phyloP scores from a whole-genome alignment of 1,284 basidiomycete genomes.

The Ceratobasidium sp. region DNA sequence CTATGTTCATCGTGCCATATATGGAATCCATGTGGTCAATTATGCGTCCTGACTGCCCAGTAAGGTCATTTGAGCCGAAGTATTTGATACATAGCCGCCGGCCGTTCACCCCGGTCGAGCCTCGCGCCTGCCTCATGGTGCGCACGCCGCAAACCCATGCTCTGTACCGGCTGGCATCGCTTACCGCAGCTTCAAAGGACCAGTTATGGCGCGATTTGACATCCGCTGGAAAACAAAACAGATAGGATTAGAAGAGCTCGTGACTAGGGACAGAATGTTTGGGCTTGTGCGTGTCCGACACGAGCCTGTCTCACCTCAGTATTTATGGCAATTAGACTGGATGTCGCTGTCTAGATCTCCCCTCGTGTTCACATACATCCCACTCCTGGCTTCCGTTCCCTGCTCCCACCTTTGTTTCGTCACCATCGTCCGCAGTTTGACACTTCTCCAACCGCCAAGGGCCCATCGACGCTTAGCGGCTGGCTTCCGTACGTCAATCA shows the following conservation, averaged over 20 bases:
- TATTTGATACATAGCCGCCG: not conserved
- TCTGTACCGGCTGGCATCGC: not conserved
- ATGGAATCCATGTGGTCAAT: constrained; percentile 44
- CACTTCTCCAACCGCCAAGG: not conserved
- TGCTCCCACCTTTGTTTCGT: constrained; percentile 1
- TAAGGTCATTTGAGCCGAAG: constrained; percentile 9
- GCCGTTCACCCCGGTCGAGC: constrained; percentile 11
- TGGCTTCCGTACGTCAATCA: constrained; percentile 14
- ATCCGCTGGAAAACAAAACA: constrained; percentile 17
- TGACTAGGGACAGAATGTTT: constrained; percentile 19
- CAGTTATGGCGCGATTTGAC: constrained; percentile 7
- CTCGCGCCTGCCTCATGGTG: constrained; percentile 24
- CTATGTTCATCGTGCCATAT: constrained; percentile 38
- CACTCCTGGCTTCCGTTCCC: constrained; percentile 13
- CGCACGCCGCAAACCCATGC: constrained; percentile 2
- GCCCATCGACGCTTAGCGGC: not conserved
- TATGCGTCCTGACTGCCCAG: constrained; percentile 33
- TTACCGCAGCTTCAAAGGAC: constrained; percentile 7
- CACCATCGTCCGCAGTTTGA: not conserved
- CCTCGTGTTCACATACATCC: constrained; percentile 20
- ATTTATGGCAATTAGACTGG: constrained; percentile 36
- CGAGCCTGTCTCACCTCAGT: constrained; percentile 14
- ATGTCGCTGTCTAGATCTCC: constrained; percentile 19
- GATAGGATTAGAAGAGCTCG: constrained; percentile 16
- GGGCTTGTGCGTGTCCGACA: constrained; percentile 16